phyloP scores from a whole-genome alignment of 164 flowering plant species.

The Piper longum region DNA sequence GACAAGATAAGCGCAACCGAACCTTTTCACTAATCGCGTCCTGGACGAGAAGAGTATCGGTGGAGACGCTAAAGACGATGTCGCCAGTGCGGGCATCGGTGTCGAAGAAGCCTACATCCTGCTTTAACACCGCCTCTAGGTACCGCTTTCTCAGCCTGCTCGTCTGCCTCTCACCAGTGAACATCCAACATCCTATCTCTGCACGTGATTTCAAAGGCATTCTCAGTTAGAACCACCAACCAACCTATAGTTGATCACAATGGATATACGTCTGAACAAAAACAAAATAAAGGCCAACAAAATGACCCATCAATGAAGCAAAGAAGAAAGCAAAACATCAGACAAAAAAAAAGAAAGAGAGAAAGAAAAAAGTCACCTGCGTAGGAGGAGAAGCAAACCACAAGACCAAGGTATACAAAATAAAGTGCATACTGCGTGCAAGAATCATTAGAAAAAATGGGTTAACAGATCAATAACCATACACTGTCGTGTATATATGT shows the following conservation, averaged over 20 bases:
- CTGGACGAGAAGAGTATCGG: slow-evolving; percentile 95
- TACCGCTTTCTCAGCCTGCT: slow-evolving; percentile 73
- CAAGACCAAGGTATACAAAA: slow-evolving; percentile 80
- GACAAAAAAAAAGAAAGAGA: not conserved
- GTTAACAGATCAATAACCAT: too few relatives aligned
- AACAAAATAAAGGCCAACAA: not conserved
- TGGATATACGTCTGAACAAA: not conserved
- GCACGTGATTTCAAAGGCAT: slow-evolving; percentile 3
- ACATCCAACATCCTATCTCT: slow-evolving; percentile 99
- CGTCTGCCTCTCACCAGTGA: slow-evolving; percentile 91
- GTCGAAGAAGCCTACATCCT: slow-evolving; percentile 95
- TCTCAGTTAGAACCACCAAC: not conserved
- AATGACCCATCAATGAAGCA: not conserved
- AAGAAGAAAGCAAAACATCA: not conserved
- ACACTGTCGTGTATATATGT: too few relatives aligned
- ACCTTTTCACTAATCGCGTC: slow-evolving; percentile 99
- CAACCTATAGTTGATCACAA: not conserved
- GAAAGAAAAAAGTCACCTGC: slow-evolving; percentile 39
- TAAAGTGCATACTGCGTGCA: slow-evolving; percentile 80
- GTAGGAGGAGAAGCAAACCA: slow-evolving; percentile 82
- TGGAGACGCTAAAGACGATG: slow-evolving; percentile 87
- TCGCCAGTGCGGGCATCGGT: slow-evolving; percentile 98
- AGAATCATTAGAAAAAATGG: not conserved
- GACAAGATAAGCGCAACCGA: not conserved
- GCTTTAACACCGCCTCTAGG: slow-evolving; percentile 82